Evolutionary conservation across 139 green algal genomes (phyloP), one percentile per base, ranked within the genome.

Genomic region (Trebouxia sp.): DNA sequence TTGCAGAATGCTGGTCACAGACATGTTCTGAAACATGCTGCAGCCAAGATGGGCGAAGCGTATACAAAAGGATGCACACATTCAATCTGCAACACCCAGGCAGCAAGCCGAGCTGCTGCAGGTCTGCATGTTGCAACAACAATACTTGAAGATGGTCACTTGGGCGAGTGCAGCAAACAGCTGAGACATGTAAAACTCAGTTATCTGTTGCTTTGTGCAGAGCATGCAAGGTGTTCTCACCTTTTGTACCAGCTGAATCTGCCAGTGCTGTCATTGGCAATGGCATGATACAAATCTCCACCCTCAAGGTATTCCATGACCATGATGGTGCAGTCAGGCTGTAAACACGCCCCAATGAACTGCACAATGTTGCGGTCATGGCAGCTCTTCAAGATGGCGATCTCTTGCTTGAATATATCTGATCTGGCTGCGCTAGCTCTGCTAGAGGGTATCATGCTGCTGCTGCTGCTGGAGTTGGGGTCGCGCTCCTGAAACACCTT

Each of bases 291-390:
- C 83, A 91, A 58, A 83, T 91, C 79, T 0, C 87, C 87, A 0
- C 70, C 78, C 58, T 90, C 83, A 55, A 90, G 74, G 58, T 84
- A 89, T 82, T 85, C 81, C 26, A 84, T 89, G 7, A 91, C 86
- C 39, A 91, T 66, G 30, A 87, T 75, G 0, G 86, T 89, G 14
- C 43, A 51, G 69, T 51, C 20, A 14, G 69, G 69, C 42, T 77
- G 69, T 41, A 77, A 26, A 35, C 69, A 77, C 39, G 69, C 69
- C 9, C 69, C 69, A 9, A 77, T 77, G 69, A 83, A 91, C 72
- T 88, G 85, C 12, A 91, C 83, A 37, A 91, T 87, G 83, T 91
- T 91, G 53, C 70, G 58, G 75, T 91, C 87, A 26, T 83, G 79
- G 79, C 87, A 91, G 43, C 78, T 80, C 10, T 66, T 47, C 79